Evolutionary conservation across 306 rosid genomes (phyloP).

Genomic region (Sophora flavescens): DNA sequence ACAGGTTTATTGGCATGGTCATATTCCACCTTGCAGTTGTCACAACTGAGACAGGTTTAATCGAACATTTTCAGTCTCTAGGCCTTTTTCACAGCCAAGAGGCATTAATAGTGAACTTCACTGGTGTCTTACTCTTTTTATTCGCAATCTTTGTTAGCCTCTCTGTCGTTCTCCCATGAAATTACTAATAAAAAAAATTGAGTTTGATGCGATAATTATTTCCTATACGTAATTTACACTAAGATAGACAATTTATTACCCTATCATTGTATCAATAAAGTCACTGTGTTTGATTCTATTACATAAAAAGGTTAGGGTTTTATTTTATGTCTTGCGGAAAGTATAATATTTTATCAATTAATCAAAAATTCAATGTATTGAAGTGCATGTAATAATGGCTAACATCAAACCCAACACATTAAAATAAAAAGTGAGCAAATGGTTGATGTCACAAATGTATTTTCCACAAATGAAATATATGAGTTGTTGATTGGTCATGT

Average conservation of each 20-base stretch:
- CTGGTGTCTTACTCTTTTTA: constrained; percentile 65
- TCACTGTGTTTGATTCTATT: not conserved
- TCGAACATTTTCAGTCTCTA: constrained; percentile 37
- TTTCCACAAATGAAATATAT: too few relatives aligned
- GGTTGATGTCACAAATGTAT: too few relatives aligned
- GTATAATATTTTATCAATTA: too few relatives aligned
- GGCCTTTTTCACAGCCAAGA: constrained; percentile 36
- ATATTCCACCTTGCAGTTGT: constrained; percentile 60
- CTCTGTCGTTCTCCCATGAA: constrained; percentile 59
- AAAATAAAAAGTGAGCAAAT: too few relatives aligned
- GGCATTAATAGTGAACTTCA: constrained; percentile 67
- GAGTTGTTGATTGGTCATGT: too few relatives aligned
- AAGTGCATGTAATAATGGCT: too few relatives aligned
- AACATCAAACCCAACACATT: too few relatives aligned
- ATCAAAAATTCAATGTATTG: too few relatives aligned
- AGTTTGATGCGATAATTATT: not conserved
- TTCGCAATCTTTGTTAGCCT: constrained; percentile 62
- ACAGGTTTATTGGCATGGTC: constrained; percentile 61
- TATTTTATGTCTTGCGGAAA: too few relatives aligned
- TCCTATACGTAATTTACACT: not conserved
- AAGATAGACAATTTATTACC: not conserved
- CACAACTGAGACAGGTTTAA: constrained; percentile 64
- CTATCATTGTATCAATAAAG: not conserved
- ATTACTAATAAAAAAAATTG: not conserved
- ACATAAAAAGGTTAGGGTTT: too few relatives aligned